A percentile compares a stretch with the other conserved stretches of the same genome.
Conservation (phyloP, 129 eudicot genomes). For the Saussurea involucrata region DNA sequence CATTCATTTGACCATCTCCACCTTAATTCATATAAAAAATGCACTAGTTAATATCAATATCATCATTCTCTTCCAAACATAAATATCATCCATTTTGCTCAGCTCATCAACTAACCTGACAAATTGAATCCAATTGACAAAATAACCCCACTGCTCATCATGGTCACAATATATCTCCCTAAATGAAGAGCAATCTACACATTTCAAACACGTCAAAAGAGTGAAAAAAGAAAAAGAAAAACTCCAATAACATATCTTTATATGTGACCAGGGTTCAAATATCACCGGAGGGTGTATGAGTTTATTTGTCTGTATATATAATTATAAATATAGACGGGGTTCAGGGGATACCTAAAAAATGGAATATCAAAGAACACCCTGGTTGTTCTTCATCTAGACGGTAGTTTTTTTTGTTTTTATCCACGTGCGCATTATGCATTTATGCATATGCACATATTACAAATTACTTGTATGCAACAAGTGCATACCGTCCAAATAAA, state of each 20-base stretch:
- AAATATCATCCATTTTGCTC: neutral
- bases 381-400: too few relatives aligned
- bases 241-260: neutral
- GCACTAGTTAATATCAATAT: neutral
- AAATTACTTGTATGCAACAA: too few relatives aligned
- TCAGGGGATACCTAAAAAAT: too few relatives aligned
- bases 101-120: constrained; percentile 53
- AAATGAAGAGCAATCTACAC: constrained; percentile 70
- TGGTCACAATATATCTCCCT: constrained; percentile 88
- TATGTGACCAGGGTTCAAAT: too few relatives aligned
- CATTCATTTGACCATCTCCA: constrained; percentile 81
- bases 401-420: too few relatives aligned
- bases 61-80: neutral
- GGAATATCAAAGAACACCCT: too few relatives aligned
- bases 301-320: too few relatives aligned
- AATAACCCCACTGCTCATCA: constrained; percentile 96
- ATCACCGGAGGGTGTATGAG: too few relatives aligned
- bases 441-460: too few relatives aligned
- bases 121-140: constrained; percentile 75
- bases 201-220: neutral
- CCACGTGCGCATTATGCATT: too few relatives aligned
- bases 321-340: neutral
- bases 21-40: constrained; percentile 33
- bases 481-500: too few relatives aligned
- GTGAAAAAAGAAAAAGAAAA: neutral